Percentiles rank a stretch among this genome's conserved stretches.
Conservation (phyloP, 805 yeast genomes). For the Starmera amethionina region DNA sequence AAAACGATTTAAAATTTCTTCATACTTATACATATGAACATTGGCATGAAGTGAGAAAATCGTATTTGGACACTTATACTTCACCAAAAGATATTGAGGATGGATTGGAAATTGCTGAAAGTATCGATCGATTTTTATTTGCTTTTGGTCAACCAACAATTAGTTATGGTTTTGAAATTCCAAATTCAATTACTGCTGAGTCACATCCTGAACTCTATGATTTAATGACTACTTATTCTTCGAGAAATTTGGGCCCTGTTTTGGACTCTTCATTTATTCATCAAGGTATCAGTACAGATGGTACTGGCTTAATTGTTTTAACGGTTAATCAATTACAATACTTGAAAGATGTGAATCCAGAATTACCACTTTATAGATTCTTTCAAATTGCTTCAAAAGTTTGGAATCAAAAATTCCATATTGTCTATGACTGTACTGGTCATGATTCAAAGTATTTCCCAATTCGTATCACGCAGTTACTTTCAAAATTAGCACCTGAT, state of each 20-base stretch:
- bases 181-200: slow-evolving; percentile 40
- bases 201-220: slow-evolving; percentile 50
- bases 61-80: slow-evolving; percentile 8
- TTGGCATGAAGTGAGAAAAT: slow-evolving; percentile 29
- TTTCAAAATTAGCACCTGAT: slow-evolving; percentile 40
- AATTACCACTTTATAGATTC: slow-evolving; percentile 46
- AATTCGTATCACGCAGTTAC: slow-evolving; percentile 23
- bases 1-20: slow-evolving; percentile 26
- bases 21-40: slow-evolving; percentile 43
- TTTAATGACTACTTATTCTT: slow-evolving; percentile 60
- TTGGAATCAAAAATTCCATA: slow-evolving; percentile 58
- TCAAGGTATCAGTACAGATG: slow-evolving; percentile 63
- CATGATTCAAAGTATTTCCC: slow-evolving; percentile 24
- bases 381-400: slow-evolving; percentile 59
- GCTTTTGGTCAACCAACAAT: slow-evolving; percentile 52
- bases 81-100: slow-evolving; percentile 12
- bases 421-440: slow-evolving; percentile 64
- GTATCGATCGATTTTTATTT: slow-evolving; percentile 37
- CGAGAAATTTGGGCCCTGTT: slow-evolving; percentile 38
- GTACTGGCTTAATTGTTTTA: slow-evolving; percentile 56
- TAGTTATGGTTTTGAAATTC: slow-evolving; percentile 44
- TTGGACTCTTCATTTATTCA: slow-evolving; percentile 39
- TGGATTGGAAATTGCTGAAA: slow-evolving; percentile 22
- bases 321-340: slow-evolving; percentile 31
- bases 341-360: slow-evolving; percentile 29